Percentiles rank a stretch among this genome's conserved stretches.
phyloP scores from a whole-genome alignment of 371 early-diverging fungal species.

The Apophysomyces variabilis region DNA sequence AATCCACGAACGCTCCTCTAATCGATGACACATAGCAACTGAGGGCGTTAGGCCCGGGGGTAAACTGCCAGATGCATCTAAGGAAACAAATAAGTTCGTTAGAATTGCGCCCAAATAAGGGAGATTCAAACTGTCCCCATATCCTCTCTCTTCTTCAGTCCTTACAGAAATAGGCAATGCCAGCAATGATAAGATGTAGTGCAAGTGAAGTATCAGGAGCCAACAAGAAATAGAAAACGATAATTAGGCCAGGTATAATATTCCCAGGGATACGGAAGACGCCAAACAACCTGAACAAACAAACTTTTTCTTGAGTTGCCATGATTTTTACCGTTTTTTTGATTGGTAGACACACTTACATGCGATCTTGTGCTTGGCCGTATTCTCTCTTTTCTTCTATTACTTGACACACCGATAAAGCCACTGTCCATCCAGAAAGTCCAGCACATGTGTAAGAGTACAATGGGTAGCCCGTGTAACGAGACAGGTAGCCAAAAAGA shows the following conservation, averaged over 20 bases:
- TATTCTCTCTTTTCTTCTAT: slow-evolving; percentile 25
- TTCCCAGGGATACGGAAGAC: slow-evolving; percentile 28
- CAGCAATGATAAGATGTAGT: slow-evolving; percentile 22
- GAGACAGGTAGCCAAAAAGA: background rate
- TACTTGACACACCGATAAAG: slow-evolving; percentile 25
- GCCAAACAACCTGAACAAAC: slow-evolving; percentile 28
- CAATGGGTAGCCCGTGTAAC: background rate
- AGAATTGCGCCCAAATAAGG: no score
- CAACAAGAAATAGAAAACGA: slow-evolving; percentile 28
- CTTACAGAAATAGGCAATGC: slow-evolving; percentile 24
- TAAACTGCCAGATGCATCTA: slow-evolving; percentile 14
- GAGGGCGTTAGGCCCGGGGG: slow-evolving; percentile 15
- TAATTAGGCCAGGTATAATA: slow-evolving; percentile 23
- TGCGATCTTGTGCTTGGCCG: slow-evolving; percentile 22
- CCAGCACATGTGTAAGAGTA: slow-evolving; percentile 17
- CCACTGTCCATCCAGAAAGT: slow-evolving; percentile 30
- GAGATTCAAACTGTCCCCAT: no score
- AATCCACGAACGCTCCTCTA: slow-evolving; percentile 18
- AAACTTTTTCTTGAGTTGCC: background rate
- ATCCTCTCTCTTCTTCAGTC: no score
- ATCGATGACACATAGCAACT: slow-evolving; percentile 7
- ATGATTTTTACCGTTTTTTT: background rate
- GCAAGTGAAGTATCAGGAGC: slow-evolving; percentile 26
- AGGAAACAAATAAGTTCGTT: background rate
- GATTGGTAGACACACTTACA: slow-evolving; percentile 16